Evolutionary conservation across 2,329 filamentous ascomycete species (phyloP), one percentile per base, ranked within the genome.

Genomic region (Fusarium hostae): DNA sequence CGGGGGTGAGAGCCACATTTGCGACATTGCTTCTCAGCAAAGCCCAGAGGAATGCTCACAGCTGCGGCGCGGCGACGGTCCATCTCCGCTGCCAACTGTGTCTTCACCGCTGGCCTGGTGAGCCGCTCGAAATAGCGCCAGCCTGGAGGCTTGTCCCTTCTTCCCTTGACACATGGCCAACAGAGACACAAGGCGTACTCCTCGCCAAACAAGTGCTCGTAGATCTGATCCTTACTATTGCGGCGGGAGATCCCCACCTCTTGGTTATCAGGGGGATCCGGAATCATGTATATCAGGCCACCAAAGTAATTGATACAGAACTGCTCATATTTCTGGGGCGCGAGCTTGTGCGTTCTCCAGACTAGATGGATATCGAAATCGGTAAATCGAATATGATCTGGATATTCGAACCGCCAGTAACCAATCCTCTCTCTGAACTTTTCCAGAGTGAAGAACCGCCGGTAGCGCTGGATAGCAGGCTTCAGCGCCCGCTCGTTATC

Each of bases 291-390:
- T 8, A 71, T n/a, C n/a, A 73, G n/a, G 15, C 57, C 30, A 22
- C 54, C 61, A n/a, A 59, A 34, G 40, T 50, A 56, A 9, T 35
- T 15, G n/a, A 30, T 34, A 10, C 58, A 73, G 51, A 73, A 72
- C 32, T 26, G 20, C 7, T 28, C 59, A 35, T 66, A 68, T 30
- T 66, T 62, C n/a, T 24, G 26, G 6, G 63, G 67, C 2, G 34
- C 51, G n/a, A 75, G 67, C 55, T 66, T 63, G 28, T 76, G 73
- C 13, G 71, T 75, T 57, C 66, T 72, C 63, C 59, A 74, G 18
- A 69, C 66, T 22, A 75, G 59, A 16, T 76, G 64, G 18, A 75
- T 65, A 50, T 71, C 71, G 20, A 76, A 39, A 47, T 73, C 66
- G 4, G 66, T 35, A 7, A 66, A 52, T 6, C 5, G 15, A 6